Evolutionary conservation across 805 yeast species (phyloP).

Genomic region (Scheffersomyces coipomensis): DNA sequence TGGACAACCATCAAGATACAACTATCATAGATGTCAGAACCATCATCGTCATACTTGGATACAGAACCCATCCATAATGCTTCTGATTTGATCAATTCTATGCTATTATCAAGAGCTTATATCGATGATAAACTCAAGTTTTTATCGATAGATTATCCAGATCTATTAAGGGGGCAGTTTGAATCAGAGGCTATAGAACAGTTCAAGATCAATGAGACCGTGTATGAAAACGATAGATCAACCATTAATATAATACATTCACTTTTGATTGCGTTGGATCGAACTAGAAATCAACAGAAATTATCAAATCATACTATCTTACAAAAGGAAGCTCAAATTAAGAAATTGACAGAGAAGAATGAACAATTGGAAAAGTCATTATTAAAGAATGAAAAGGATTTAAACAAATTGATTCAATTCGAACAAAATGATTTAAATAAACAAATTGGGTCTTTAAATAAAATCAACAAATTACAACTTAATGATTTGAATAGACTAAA

Average conservation of each 20-base stretch:
- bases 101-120: constrained; percentile 34
- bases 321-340: constrained; percentile 28
- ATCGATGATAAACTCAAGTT: constrained; percentile 29
- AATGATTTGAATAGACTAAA: constrained; percentile 28
- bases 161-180: constrained; percentile 25
- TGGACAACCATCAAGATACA: too few relatives aligned
- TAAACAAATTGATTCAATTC: constrained; percentile 14
- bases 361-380: constrained; percentile 19
- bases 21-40: neutral
- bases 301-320: constrained; percentile 25
- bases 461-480: constrained; percentile 22
- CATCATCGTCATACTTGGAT: constrained; percentile 13
- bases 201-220: constrained; percentile 22
- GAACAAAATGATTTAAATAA: constrained; percentile 16
- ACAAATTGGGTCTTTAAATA: constrained; percentile 15
- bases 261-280: constrained; percentile 27
- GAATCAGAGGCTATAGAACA: constrained; percentile 9
- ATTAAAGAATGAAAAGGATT: constrained; percentile 4
- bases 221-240: constrained; percentile 37
- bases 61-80: constrained; percentile 35
- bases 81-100: constrained; percentile 33
- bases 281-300: constrained; percentile 30
- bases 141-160: constrained; percentile 33
- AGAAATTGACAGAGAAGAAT: constrained; percentile 19
- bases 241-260: constrained; percentile 37